These are phyloP conservation scores for Combretum micranthum DNA, from an alignment of 345 rosid species.

Conservation along the genomic window DNA sequence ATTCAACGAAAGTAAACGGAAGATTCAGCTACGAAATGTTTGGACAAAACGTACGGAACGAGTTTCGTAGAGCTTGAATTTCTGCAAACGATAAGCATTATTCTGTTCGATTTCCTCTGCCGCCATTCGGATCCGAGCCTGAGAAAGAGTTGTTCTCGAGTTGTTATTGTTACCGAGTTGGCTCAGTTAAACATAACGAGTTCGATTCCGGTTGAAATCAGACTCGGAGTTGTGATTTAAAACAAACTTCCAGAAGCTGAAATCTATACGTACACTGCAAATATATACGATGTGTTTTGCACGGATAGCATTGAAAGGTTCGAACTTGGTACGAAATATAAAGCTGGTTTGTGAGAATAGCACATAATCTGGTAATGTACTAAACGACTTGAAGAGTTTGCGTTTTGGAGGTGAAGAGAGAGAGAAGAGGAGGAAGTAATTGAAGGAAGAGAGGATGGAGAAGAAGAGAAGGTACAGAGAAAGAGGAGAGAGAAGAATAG, in stretches of 20 bases:
- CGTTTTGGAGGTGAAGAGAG: not conserved
- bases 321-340: too few species aligned
- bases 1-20: too few species aligned
- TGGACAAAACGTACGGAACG: constrained; percentile 49
- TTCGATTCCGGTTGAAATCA: not conserved
- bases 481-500: constrained; percentile 8
- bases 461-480: not conserved
- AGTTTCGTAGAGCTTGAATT: constrained; percentile 89
- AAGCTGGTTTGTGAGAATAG: too few species aligned
- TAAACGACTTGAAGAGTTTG: not conserved
- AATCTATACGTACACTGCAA: not conserved
- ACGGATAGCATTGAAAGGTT: too few species aligned
- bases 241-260: not conserved
- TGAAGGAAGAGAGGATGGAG: not conserved
- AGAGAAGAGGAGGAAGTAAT: not conserved
- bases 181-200: not conserved
- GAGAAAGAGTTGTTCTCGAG: constrained; percentile 16
- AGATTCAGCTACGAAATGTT: too few species aligned
- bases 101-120: constrained; percentile 16
- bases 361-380: too few species aligned
- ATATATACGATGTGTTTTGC: too few species aligned
- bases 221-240: not conserved
- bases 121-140: constrained; percentile 29
- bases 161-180: not conserved
- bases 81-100: constrained; percentile 50